Evolutionary conservation across 2,329 filamentous ascomycete species (phyloP).

Genomic region (Septoria linicola): DNA sequence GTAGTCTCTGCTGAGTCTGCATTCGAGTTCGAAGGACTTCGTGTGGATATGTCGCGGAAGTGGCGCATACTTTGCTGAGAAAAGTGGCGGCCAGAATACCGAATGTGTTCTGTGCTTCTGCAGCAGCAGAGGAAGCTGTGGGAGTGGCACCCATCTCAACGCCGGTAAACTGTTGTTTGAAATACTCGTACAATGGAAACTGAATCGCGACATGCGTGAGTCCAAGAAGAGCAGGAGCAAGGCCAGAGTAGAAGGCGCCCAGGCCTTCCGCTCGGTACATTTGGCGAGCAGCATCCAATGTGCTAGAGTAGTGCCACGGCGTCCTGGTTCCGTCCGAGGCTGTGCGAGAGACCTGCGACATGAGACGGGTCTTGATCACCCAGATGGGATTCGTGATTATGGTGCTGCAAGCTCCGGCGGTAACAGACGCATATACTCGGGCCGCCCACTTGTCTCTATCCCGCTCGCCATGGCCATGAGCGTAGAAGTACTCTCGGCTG

Average conservation of each 20-base stretch:
- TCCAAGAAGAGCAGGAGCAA: constrained; percentile 87
- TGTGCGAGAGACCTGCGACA: constrained; percentile 77
- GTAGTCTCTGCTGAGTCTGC: constrained; percentile 83
- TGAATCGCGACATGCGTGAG: constrained; percentile 95
- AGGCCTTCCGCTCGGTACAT: constrained; percentile 94
- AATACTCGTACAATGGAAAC: constrained; percentile 91
- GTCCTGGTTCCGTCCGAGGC: constrained; percentile 57
- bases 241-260: constrained; percentile 88
- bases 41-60: constrained; percentile 93
- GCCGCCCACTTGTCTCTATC: constrained; percentile 68
- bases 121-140: constrained; percentile 52
- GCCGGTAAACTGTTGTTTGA: constrained; percentile 88
- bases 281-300: constrained; percentile 86
- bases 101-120: constrained; percentile 62
- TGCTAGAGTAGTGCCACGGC: constrained; percentile 90
- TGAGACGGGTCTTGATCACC: constrained; percentile 97
- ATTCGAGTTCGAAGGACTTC: constrained; percentile 91
- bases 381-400: constrained; percentile 96
- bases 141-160: constrained; percentile 74
- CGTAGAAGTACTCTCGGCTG: constrained; percentile 71
- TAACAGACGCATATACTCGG: constrained; percentile 84
- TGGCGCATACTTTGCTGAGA: constrained; percentile 89
- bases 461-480: constrained; percentile 44
- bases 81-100: constrained; percentile 88
- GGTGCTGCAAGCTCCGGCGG: constrained; percentile 89